Evolutionary conservation across 2,329 filamentous ascomycete species (phyloP), one percentile per base, ranked within the genome.

Genomic region (Stachybotrys chlorohalonatus): DNA sequence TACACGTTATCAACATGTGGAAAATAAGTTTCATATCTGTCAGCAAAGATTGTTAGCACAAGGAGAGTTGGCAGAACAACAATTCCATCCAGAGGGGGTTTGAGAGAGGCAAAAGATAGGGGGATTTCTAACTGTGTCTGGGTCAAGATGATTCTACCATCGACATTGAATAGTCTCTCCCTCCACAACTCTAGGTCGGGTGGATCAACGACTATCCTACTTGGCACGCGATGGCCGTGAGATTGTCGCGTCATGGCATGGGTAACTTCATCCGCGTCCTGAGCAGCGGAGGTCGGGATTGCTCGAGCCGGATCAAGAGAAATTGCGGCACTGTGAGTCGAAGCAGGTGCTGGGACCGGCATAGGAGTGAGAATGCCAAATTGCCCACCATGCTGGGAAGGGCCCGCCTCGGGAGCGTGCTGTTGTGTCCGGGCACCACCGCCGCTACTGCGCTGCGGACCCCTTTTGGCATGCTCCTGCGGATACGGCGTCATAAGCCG

Each of bases 1-100:
- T 91, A 93, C 61, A 92, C 82, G 66, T 92, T 92, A 73, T 92
- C 89, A 60, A 93, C 80, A 68, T 92, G 88, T 0, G 88, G 87
- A 63, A 91, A 92, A 69, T 92, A 93, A 7, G 82, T 90, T 64
- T 89, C 82, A 66, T 88, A 91, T 64, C 86, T 89, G 60, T 13
- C 2, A 42, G 36, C 36, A 9, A 13, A 13, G 8, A 13, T 36
- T 39, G 52, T 53, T 47, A 49, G 45, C 53, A 31, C 24, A 24
- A 24, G 24, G 2, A 24, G 24, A 24, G 24, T 24, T 24, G 24
- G 24, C 2, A 31, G 46, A 52, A 57, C 49, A 31, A 32, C 52
- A 24, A 24, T 24, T 24, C 24, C 24, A 24, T 24, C 24, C 4
- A 24, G 24, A 24, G 24, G 24, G 24, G 24, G 24, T 24, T 24